Percentiles rank a stretch among this genome's conserved stretches.
Evolutionary conservation across 352 stramenopile genomes (phyloP).

Genomic region (Globisporangium mamillatum): DNA sequence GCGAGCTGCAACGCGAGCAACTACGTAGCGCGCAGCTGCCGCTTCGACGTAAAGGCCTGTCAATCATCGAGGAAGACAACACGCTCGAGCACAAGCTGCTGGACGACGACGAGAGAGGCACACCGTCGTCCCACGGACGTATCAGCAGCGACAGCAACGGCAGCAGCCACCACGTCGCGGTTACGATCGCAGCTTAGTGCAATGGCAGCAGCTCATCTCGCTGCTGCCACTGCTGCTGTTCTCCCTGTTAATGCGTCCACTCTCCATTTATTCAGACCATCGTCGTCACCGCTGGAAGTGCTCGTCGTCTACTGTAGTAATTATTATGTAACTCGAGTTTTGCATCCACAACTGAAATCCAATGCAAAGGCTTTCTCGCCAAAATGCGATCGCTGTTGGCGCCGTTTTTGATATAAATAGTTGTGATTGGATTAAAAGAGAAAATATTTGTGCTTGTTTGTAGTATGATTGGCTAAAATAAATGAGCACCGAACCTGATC

Average conservation of each 20-base stretch:
- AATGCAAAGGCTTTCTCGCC: not conserved
- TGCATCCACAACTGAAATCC: not conserved
- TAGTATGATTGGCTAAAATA: not conserved
- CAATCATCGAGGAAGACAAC: constrained; percentile 21
- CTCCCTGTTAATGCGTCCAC: not conserved
- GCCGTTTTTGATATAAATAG: not conserved
- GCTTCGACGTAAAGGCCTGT: constrained; percentile 1
- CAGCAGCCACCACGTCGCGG: not conserved
- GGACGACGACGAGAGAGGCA: not conserved
- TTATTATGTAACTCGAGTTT: not conserved
- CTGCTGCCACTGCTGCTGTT: not conserved
- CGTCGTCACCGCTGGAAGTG: not conserved
- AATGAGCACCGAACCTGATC: not conserved
- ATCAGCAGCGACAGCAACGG: not conserved
- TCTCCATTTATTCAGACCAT: not conserved
- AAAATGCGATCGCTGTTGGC: not conserved
- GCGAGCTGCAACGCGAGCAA: not conserved
- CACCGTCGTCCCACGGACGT: not conserved
- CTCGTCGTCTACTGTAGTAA: not conserved
- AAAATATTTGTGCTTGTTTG: not conserved
- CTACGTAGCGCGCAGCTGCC: not conserved
- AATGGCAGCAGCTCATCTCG: not conserved
- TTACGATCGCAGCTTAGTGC: constrained; percentile 8
- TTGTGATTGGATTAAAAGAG: not conserved
- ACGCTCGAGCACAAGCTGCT: constrained; percentile 15